These are phyloP conservation scores for Aspergillus niger DNA, from an alignment of 2,329 filamentous ascomycete genomes.

Conservation along the genomic window DNA sequence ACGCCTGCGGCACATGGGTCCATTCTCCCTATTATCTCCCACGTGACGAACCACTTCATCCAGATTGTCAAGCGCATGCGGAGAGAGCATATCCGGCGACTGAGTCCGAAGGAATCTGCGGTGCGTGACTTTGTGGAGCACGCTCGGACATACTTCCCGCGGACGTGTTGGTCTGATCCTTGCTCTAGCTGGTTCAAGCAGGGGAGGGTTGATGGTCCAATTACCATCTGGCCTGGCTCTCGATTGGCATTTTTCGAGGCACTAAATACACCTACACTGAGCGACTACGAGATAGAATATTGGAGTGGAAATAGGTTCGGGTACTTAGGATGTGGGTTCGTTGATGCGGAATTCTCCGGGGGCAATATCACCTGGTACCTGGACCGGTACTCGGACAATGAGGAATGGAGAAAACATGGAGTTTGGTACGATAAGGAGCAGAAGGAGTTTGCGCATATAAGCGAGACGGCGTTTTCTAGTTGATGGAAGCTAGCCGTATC, in stretches of 20 bases:
- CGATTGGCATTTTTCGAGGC: slow-evolving; percentile 9
- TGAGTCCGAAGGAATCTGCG: slow-evolving; percentile 8
- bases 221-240: slow-evolving; percentile 19
- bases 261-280: background rate
- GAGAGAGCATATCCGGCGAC: slow-evolving; percentile 15
- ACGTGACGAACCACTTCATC: slow-evolving; percentile 9
- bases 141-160: slow-evolving; percentile 13
- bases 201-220: slow-evolving; percentile 2
- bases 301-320: slow-evolving; percentile 15
- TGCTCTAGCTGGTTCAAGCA: slow-evolving; percentile 23
- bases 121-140: slow-evolving; percentile 19
- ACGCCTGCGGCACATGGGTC: slow-evolving; percentile 14
- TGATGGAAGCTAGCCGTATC: background rate
- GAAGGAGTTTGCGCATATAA: slow-evolving; percentile 1
- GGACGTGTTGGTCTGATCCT: slow-evolving; percentile 19
- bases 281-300: slow-evolving; percentile 20
- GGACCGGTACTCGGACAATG: slow-evolving; percentile 13
- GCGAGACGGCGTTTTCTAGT: background rate
- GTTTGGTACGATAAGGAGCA: background rate
- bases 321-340: slow-evolving; percentile 16
- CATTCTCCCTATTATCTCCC: slow-evolving; percentile 11
- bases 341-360: slow-evolving; percentile 8
- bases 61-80: slow-evolving; percentile 15
- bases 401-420: background rate
- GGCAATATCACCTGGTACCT: slow-evolving; percentile 13